Evolutionary conservation across 2,329 filamentous ascomycete species (phyloP).

Genomic region (Pseudomassariella vexata): DNA sequence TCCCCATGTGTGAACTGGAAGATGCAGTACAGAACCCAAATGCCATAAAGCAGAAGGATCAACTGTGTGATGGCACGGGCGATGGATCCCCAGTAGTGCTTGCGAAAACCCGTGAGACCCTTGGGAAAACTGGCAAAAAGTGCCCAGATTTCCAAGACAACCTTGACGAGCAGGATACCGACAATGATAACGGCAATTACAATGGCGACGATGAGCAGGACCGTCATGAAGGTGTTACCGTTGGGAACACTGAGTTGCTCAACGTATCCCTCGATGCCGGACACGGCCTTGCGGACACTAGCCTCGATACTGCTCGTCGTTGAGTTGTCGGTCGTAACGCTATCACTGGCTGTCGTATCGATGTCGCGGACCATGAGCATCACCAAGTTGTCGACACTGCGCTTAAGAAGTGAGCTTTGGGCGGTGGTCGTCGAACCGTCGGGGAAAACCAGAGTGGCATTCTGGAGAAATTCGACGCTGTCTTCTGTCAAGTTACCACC

Average conservation of each 20-base stretch:
- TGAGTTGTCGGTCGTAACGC: conserved; percentile 20
- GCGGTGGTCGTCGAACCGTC: conserved; percentile 48
- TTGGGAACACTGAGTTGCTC: conserved; percentile 79
- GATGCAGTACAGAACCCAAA: conserved; percentile 94
- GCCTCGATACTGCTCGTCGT: conserved; percentile 16
- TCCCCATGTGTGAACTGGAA: conserved; percentile 93
- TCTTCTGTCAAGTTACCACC: conserved; percentile 83
- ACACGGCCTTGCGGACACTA: conserved; percentile 47
- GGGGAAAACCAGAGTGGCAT: conserved; percentile 67
- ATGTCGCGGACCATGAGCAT: conserved; percentile 49
- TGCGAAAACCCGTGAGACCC: conserved; percentile 74
- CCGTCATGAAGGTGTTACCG: conserved; percentile 93
- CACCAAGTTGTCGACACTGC: conserved; percentile 42
- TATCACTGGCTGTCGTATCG: conserved; percentile 38
- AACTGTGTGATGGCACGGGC: conserved; percentile 84
- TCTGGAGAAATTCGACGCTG: conserved; percentile 68
- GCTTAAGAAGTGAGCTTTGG: conserved; percentile 42
- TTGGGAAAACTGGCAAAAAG: conserved; percentile 84
- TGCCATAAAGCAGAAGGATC: conserved; percentile 85
- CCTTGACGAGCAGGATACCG: conserved; percentile 82
- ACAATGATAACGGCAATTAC: conserved; percentile 79
- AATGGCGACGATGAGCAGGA: conserved; percentile 83
- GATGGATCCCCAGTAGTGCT: conserved; percentile 94
- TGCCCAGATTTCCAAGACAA: conserved; percentile 85
- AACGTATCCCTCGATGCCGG: conserved; percentile 76